Base-by-base conservation (phyloP, 2,329 filamentous ascomycete genomes). In the Talaromyces verruculosus region DNA sequence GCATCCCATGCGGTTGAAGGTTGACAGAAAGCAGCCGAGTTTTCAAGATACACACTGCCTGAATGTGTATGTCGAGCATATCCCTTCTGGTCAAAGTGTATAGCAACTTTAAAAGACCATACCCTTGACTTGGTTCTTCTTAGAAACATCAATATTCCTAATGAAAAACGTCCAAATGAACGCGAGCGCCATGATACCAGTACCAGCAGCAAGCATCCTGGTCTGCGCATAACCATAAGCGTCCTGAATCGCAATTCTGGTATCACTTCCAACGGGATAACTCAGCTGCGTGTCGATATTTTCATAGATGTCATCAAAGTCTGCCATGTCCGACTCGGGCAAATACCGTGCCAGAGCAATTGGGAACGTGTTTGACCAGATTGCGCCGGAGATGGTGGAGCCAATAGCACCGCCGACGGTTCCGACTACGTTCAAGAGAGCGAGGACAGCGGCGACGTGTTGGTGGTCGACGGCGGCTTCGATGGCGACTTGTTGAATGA, bases 391-490 rank as follows among this genome's bases (percentile, higher is more conserved):
- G 25, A 78, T 68, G 13, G 72, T 70, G 10, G 65, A 66, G 4
- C 78, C 77, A 19, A 78, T 68, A 13, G 76, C 72, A 33, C 69
- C 72, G 6, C 77, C 78, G 19, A 79, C 71, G 51, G 67, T 75
- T 1, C 70, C 66, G 37, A 75, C 73, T 2, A 77, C 67, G 35
- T 71, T 69, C 19, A 76, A 59, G 85, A 77, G 41, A 4, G 85
- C 83, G 25, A 87, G 76, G 47, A 84, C 78, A 22, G 81, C 80
- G 28, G 85, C 82, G 15, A 87, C 77, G 66, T 85, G 79, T 62
- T 85, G 77, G 65, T 87, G 85, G 55, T 78, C 78, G 0, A 80
- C 79, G 2, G 80, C 82, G 0, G 83, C 80, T 78, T 86, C 82
- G 63, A 81, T 79, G 8, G 83, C 83, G 72, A 87, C 80, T 71